Conservation (phyloP, 2,329 filamentous ascomycete species). For the Massarina eburnea region DNA sequence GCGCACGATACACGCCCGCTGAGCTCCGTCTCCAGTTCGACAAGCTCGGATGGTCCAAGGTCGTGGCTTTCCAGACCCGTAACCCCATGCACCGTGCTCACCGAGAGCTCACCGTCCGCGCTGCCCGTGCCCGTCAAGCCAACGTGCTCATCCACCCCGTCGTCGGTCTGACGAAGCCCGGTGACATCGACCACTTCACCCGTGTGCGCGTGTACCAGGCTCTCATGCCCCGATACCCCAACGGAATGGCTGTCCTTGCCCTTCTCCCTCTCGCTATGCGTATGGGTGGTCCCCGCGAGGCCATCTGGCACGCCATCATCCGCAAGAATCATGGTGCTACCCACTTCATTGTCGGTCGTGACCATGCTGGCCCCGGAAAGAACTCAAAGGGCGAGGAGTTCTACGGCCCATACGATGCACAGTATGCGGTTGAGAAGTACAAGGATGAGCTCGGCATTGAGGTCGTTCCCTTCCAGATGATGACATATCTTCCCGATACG, state of each 20-base stretch:
- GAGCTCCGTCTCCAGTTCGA: constrained; percentile 97
- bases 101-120: constrained; percentile 94
- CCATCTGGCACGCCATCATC: constrained; percentile 99
- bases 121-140: constrained; percentile 91
- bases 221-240: constrained; percentile 92
- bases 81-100: constrained; percentile 99
- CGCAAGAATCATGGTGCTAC: constrained; percentile 99
- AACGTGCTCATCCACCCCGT: constrained; percentile 99
- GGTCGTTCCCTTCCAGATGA: constrained; percentile 99
- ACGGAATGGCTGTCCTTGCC: constrained; percentile 96
- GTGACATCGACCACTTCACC: constrained; percentile 99
- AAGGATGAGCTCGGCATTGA: constrained; percentile 95
- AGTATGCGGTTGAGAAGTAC: constrained; percentile 96
- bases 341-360: constrained; percentile 98
- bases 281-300: constrained; percentile 97
- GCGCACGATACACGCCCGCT: constrained; percentile 89
- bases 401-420: constrained; percentile 97
- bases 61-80: constrained; percentile 95
- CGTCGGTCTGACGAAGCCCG: constrained; percentile 96
- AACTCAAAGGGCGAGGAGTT: constrained; percentile 97
- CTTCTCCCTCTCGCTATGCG: constrained; percentile 96
- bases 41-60: constrained; percentile 97
- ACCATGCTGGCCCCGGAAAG: constrained; percentile 97
- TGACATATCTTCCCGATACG: constrained; percentile 96
- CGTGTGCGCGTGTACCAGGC: constrained; percentile 98